Evolutionary conservation across 345 rosid genomes (phyloP).

Genomic region (Angophora floribunda): DNA sequence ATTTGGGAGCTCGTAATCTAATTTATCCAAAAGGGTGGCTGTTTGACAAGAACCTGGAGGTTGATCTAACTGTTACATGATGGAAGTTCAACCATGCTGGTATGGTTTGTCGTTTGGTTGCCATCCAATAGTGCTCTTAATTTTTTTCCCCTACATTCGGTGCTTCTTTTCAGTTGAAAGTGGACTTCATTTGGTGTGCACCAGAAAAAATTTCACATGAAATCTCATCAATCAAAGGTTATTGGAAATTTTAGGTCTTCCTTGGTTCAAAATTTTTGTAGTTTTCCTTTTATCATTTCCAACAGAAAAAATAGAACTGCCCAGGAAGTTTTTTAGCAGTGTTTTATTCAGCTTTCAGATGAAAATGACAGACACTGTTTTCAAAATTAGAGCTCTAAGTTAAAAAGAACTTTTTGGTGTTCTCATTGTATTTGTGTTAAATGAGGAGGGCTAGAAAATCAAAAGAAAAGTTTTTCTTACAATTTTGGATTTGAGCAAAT

Average conservation of each 20-base stretch:
- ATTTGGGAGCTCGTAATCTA: slow-evolving; percentile 45
- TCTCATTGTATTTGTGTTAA: background rate
- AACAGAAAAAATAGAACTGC: background rate
- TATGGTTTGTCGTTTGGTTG: background rate
- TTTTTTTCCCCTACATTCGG: background rate
- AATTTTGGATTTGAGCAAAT: background rate
- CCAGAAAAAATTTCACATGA: background rate
- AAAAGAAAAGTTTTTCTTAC: background rate
- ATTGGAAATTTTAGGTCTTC: background rate
- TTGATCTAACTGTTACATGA: slow-evolving; percentile 32
- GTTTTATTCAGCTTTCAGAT: background rate
- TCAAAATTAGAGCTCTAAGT: background rate
- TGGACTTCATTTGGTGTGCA: background rate
- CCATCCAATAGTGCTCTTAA: background rate
- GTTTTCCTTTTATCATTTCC: background rate
- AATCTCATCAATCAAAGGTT: background rate
- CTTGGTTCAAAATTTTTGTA: background rate
- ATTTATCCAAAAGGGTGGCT: slow-evolving; percentile 73
- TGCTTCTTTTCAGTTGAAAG: background rate
- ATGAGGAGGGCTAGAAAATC: background rate
- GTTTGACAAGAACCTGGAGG: slow-evolving; percentile 58
- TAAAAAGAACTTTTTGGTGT: background rate
- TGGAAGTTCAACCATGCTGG: background rate
- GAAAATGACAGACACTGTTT: background rate
- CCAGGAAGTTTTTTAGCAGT: background rate